These are phyloP conservation scores for Tricholoma sp. DNA, from an alignment of 768 basidiomycete genomes.

Conservation along the genomic window DNA sequence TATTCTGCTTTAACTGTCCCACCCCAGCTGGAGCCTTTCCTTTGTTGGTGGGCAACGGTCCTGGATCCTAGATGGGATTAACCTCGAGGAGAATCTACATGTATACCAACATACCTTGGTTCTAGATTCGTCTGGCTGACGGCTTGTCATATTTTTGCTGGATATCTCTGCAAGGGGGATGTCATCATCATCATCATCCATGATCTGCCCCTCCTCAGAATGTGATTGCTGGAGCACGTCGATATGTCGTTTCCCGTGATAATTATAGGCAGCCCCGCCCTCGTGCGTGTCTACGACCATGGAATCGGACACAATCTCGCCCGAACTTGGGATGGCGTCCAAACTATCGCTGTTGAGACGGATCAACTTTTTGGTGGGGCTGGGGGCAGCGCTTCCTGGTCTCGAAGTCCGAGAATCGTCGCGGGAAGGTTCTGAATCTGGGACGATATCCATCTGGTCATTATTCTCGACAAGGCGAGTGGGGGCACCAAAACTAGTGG, in stretches of 20 bases:
- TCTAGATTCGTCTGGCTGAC: neutral
- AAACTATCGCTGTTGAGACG: neutral
- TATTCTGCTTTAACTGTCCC: neutral
- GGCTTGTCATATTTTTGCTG: constrained; percentile 19
- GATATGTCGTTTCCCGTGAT: neutral
- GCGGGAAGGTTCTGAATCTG: constrained; percentile 57
- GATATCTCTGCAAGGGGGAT: constrained; percentile 35
- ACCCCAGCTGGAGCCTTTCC: neutral
- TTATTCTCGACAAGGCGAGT: neutral
- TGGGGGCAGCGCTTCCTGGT: neutral
- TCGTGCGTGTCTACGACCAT: constrained; percentile 20
- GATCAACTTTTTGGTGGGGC: neutral
- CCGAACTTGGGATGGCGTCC: constrained; percentile 7
- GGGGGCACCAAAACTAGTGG: constrained; percentile 4
- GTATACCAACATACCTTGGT: constrained; percentile 2
- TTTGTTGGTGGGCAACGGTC: neutral
- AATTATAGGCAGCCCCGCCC: neutral
- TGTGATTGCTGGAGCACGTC: constrained; percentile 1
- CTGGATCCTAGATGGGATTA: neutral
- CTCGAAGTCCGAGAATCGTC: neutral
- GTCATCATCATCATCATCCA: constrained; percentile 30
- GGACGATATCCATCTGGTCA: constrained; percentile 45
- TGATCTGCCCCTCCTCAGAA: constrained; percentile 14
- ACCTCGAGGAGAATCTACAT: neutral
- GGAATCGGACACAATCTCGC: constrained; percentile 23